Conservation (phyloP, 768 basidiomycete species). For the Mycena latifolia region DNA sequence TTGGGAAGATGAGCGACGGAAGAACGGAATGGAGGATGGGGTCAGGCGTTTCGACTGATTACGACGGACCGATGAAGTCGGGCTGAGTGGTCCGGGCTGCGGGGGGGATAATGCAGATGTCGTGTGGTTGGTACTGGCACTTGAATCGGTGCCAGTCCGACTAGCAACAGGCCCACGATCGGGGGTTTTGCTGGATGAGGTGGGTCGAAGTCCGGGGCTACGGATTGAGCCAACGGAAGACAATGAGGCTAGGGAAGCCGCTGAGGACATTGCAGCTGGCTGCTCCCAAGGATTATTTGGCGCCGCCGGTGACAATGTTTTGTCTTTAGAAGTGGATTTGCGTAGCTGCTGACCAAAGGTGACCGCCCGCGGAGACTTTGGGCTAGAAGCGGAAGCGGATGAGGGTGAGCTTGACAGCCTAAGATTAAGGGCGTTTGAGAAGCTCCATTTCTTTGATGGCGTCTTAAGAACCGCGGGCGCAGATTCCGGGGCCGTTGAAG, state of each 20-base stretch:
- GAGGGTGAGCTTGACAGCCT: conserved; percentile 78
- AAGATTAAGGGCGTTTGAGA: conserved; percentile 87
- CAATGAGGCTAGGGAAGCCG: conserved; percentile 79
- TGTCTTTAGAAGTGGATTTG: conserved; percentile 79
- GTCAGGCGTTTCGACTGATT: conserved; percentile 86
- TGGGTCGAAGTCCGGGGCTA: conserved; percentile 57
- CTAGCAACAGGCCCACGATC: conserved; percentile 68
- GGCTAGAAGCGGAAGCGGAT: conserved; percentile 58
- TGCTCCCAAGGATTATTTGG: conserved; percentile 70
- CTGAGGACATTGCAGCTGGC: conserved; percentile 82
- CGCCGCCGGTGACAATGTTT: conserved; percentile 58
- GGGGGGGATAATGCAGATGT: conserved; percentile 66
- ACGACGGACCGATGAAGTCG: conserved; percentile 75
- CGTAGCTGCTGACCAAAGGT: conserved; percentile 76
- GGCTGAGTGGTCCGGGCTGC: conserved; percentile 79
- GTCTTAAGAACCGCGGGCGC: conserved; percentile 70
- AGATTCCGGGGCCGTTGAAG: conserved; percentile 57
- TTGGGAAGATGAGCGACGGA: conserved; percentile 91
- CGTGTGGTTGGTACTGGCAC: conserved; percentile 75
- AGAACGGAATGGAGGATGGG: conserved; percentile 94
- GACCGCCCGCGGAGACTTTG: conserved; percentile 73
- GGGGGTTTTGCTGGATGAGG: conserved; percentile 69
- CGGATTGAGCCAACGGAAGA: conserved; percentile 80
- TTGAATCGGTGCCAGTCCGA: conserved; percentile 82
- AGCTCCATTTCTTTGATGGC: conserved; percentile 97